phyloP scores from a whole-genome alignment of 1,284 basidiomycete genomes.

The Gomphus sp. region DNA sequence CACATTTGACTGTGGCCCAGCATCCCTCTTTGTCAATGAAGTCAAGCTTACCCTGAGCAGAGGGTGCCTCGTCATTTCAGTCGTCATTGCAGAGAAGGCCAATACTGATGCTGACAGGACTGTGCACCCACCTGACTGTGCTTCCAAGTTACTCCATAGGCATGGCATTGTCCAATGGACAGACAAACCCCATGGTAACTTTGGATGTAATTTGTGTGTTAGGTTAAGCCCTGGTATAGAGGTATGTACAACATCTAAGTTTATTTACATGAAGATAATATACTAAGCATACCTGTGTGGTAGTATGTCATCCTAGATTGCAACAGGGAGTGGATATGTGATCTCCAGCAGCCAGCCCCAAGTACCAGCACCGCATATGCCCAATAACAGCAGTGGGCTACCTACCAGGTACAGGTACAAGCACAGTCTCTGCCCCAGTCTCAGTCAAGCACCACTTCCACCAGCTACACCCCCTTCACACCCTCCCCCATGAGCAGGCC shows the following conservation, averaged over 20 bases:
- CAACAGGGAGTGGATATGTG: background rate
- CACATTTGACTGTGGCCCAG: background rate
- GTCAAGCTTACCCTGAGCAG: background rate
- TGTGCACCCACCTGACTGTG: background rate
- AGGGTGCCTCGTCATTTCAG: background rate
- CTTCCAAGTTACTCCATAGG: background rate
- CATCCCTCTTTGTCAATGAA: background rate
- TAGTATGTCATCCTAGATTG: background rate
- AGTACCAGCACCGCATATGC: conserved; percentile 3
- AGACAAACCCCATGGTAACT: background rate
- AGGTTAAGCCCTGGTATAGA: background rate
- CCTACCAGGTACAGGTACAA: background rate
- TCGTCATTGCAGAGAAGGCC: background rate
- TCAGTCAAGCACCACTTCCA: background rate
- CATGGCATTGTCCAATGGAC: background rate
- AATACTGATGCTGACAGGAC: background rate
- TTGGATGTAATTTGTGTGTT: background rate
- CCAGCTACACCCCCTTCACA: background rate
- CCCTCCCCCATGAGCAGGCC: background rate
- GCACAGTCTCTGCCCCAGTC: background rate
- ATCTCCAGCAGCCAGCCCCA: background rate
- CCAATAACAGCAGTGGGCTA: background rate
- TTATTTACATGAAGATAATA: background rate
- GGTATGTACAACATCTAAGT: background rate
- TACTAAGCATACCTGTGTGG: background rate